Percentiles rank a stretch among this genome's conserved stretches.
phyloP scores from a whole-genome alignment of 164 flowering plant species.

The Echeveria elegans region DNA sequence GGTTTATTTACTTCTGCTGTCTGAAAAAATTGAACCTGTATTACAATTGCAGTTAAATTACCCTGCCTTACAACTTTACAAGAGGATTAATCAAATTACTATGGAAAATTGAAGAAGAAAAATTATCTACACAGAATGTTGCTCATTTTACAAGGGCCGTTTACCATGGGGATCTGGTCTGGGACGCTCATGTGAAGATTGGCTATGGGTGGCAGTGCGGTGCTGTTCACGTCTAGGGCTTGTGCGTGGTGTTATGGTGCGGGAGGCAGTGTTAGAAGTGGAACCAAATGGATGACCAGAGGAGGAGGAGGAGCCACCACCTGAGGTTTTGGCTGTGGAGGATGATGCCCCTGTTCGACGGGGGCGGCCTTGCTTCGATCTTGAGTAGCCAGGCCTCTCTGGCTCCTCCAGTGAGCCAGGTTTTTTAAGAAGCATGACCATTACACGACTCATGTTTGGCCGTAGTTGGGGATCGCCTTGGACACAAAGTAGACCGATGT shows the following conservation, averaged over 20 bases:
- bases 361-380: constrained; percentile 41
- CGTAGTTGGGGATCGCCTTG: constrained; percentile 66
- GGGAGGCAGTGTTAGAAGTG: constrained; percentile 18
- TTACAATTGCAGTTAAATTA: too few relatives aligned
- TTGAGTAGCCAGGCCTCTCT: constrained; percentile 57
- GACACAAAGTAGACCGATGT: constrained; percentile 65
- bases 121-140: background rate
- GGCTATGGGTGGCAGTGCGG: background rate
- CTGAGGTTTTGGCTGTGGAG: constrained; percentile 25
- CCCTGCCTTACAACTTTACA: too few relatives aligned
- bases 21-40: too few relatives aligned
- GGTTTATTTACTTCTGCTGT: too few relatives aligned
- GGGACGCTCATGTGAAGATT: background rate
- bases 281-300: constrained; percentile 16
- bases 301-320: constrained; percentile 6
- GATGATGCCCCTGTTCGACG: constrained; percentile 20
- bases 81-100: too few relatives aligned
- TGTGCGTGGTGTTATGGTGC: background rate
- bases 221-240: background rate
- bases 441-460: constrained; percentile 65
- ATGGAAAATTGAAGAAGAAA: too few relatives aligned
- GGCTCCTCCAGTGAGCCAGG: constrained; percentile 63
- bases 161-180: background rate
- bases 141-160: background rate
- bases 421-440: constrained; percentile 50